Evolutionary conservation across 805 yeast species (phyloP).

Genomic region (Starmerella gropengiesseri): DNA sequence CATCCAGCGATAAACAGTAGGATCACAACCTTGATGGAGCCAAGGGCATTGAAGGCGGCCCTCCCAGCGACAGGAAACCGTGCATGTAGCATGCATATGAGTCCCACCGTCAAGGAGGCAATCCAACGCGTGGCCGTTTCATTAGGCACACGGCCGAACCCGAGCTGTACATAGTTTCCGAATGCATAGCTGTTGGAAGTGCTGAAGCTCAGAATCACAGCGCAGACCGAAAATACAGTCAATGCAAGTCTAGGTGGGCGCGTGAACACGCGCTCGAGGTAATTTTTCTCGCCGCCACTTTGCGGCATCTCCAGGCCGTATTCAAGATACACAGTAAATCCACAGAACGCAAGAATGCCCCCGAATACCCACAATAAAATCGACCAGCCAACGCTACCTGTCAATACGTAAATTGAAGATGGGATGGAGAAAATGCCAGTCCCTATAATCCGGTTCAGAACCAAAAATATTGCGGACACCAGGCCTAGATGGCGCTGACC

Average conservation of each 20-base stretch:
- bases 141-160: constrained; percentile 33
- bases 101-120: constrained; percentile 37
- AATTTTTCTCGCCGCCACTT: constrained; percentile 61
- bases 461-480: constrained; percentile 33
- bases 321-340: constrained; percentile 49
- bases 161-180: constrained; percentile 46
- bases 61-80: constrained; percentile 42
- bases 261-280: constrained; percentile 46
- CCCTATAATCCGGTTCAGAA: constrained; percentile 61
- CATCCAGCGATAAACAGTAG: constrained; percentile 39
- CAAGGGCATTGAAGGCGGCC: constrained; percentile 42
- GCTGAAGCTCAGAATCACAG: constrained; percentile 49
- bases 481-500: constrained; percentile 27
- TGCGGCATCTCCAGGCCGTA: constrained; percentile 55
- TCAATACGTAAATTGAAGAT: constrained; percentile 44
- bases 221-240: constrained; percentile 40
- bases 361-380: constrained; percentile 53
- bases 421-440: constrained; percentile 66
- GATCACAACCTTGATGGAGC: constrained; percentile 43
- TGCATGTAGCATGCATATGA: constrained; percentile 36
- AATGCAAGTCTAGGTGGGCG: constrained; percentile 46
- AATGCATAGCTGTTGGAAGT: constrained; percentile 56
- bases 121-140: constrained; percentile 36
- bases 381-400: constrained; percentile 51
- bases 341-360: constrained; percentile 45